Percentiles rank a stretch among this genome's conserved stretches.
phyloP scores from a whole-genome alignment of 1,139 yeast genomes.

The Yamadazyma trypodendri region DNA sequence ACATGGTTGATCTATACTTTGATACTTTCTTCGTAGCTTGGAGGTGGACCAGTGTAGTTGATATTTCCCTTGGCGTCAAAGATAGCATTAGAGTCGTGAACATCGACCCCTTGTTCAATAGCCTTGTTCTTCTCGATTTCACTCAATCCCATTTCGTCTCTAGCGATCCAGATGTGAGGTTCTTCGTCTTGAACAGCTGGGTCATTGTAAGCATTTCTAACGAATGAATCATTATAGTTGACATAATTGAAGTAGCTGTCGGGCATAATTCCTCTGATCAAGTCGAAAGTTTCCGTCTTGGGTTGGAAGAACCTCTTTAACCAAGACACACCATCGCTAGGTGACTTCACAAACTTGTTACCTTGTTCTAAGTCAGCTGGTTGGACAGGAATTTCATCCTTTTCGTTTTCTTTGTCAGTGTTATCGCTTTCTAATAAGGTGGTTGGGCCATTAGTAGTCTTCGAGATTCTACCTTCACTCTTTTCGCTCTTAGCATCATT shows the following conservation, averaged over 20 bases:
- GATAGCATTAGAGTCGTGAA: slow-evolving; percentile 55
- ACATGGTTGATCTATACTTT: slow-evolving; percentile 14
- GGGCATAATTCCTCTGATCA: slow-evolving; percentile 40
- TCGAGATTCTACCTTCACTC: slow-evolving; percentile 3
- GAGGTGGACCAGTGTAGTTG: slow-evolving; percentile 63
- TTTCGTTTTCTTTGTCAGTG: slow-evolving; percentile 13
- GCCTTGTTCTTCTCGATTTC: slow-evolving; percentile 59
- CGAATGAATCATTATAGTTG: slow-evolving; percentile 42
- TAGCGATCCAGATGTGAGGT: slow-evolving; percentile 70
- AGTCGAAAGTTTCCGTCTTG: slow-evolving; percentile 38
- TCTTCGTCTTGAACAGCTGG: slow-evolving; percentile 61
- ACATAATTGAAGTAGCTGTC: slow-evolving; percentile 40
- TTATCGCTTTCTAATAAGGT: slow-evolving; percentile 7
- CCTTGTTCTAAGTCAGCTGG: background rate
- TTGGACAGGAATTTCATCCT: slow-evolving; percentile 11
- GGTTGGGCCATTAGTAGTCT: slow-evolving; percentile 3
- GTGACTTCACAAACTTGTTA: slow-evolving; percentile 6
- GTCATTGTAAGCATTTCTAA: slow-evolving; percentile 59
- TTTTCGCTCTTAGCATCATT: slow-evolving; percentile 14
- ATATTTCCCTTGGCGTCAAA: slow-evolving; percentile 56
- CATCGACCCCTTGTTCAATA: slow-evolving; percentile 53
- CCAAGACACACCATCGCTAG: slow-evolving; percentile 27
- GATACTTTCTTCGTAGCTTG: slow-evolving; percentile 48
- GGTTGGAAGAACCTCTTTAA: slow-evolving; percentile 42
- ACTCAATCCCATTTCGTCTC: slow-evolving; percentile 69